Conservation (phyloP, 2,329 filamentous ascomycete species). For the Sordariomycetes sp. region DNA sequence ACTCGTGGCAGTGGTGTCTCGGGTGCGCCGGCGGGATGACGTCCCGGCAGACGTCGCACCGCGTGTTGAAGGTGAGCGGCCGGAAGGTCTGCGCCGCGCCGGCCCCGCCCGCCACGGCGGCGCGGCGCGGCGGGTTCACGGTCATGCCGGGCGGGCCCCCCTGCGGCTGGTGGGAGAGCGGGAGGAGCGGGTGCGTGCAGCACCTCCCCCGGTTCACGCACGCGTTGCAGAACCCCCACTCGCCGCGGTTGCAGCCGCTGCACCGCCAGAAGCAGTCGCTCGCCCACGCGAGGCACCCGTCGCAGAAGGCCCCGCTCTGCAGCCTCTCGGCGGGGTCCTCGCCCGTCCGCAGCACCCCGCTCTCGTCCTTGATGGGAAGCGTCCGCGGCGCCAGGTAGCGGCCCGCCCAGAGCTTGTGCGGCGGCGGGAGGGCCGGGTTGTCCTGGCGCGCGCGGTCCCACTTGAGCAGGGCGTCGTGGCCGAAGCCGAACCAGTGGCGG, state of each 20-base stretch:
- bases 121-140: constrained; percentile 27
- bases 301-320: constrained; percentile 77
- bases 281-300: constrained; percentile 59
- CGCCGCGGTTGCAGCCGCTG: constrained; percentile 75
- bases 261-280: constrained; percentile 90
- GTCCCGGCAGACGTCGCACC: constrained; percentile 69
- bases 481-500: constrained; percentile 81
- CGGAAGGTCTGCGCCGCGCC: constrained; percentile 45
- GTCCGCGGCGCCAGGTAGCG: constrained; percentile 42
- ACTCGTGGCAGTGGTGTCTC: constrained; percentile 72
- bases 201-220: constrained; percentile 76
- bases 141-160: constrained; percentile 21
- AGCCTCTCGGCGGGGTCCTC: constrained; percentile 59
- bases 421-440: constrained; percentile 28
- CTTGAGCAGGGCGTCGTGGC: constrained; percentile 55
- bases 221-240: constrained; percentile 86
- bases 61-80: constrained; percentile 60
- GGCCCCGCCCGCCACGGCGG: constrained; percentile 35
- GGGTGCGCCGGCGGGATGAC: constrained; percentile 59
- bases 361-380: constrained; percentile 28
- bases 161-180: constrained; percentile 52
- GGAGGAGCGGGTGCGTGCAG: constrained; percentile 74
- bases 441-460: constrained; percentile 47
- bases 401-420: constrained; percentile 48
- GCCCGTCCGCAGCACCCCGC: constrained; percentile 37